These are phyloP conservation scores for Aspergillus intermedius DNA, from an alignment of 2,329 filamentous ascomycete species.

Conservation along the genomic window DNA sequence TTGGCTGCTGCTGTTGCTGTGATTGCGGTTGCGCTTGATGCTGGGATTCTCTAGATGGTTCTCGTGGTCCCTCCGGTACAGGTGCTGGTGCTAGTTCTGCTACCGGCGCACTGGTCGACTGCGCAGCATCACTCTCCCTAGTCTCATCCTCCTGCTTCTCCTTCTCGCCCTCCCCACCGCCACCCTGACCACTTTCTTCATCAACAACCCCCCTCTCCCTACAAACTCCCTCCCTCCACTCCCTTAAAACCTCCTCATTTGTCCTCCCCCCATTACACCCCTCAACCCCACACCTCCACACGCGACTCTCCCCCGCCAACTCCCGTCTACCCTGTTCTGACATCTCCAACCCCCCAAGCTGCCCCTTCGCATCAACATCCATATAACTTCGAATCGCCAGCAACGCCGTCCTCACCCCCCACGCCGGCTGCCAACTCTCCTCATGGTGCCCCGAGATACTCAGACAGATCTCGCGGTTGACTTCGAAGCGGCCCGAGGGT, in stretches of 20 bases:
- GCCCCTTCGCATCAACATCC: constrained; percentile 81
- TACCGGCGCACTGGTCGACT: no score
- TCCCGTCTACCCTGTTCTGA: constrained; percentile 46
- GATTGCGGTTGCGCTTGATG: background rate
- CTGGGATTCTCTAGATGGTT: background rate
- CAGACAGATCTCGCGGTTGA: constrained; percentile 94
- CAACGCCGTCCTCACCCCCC: constrained; percentile 88
- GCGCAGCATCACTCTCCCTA: background rate
- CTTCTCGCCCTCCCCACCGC: constrained; percentile 29
- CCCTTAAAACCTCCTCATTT: constrained; percentile 67
- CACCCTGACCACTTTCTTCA: no score
- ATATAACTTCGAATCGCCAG: constrained; percentile 78
- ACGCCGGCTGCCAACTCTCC: constrained; percentile 97
- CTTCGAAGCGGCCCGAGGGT: constrained; percentile 85
- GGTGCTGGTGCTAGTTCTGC: no score
- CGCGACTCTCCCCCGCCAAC: constrained; percentile 60
- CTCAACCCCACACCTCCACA: constrained; percentile 58
- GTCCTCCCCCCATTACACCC: constrained; percentile 40
- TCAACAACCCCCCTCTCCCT: constrained; percentile 23
- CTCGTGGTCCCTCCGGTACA: background rate
- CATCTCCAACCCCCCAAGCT: constrained; percentile 82
- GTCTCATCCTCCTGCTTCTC: constrained; percentile 35
- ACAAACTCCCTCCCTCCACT: constrained; percentile 55
- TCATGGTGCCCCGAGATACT: constrained; percentile 93
- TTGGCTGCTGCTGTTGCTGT: background rate